Percentiles rank a stretch among this genome's conserved stretches.
These are phyloP conservation scores for Boletus rubropictus DNA, from an alignment of 768 basidiomycete genomes.

Conservation along the genomic window DNA sequence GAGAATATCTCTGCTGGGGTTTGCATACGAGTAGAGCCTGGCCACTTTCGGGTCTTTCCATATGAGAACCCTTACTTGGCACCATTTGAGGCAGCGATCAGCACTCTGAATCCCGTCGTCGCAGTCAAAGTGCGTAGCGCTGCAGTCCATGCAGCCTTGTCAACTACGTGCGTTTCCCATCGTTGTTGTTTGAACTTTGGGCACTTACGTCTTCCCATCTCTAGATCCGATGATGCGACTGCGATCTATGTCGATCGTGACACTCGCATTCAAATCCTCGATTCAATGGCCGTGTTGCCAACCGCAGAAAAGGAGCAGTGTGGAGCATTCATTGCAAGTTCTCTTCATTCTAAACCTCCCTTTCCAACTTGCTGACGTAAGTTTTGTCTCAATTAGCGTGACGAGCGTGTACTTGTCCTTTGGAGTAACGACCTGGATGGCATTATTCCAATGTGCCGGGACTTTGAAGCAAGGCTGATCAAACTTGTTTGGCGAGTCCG, in stretches of 20 bases:
- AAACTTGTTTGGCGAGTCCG: conserved; percentile 70
- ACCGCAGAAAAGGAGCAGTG: conserved; percentile 88
- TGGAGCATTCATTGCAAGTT: conserved; percentile 73
- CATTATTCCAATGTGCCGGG: conserved; percentile 67
- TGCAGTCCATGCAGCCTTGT: conserved; percentile 72
- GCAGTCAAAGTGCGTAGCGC: conserved; percentile 78
- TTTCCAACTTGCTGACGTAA: background rate
- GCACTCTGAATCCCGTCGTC: conserved; percentile 73
- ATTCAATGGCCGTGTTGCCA: conserved; percentile 59
- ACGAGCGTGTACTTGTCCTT: conserved; percentile 75
- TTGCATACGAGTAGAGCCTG: conserved; percentile 62
- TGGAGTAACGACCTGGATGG: conserved; percentile 82
- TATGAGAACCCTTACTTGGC: conserved; percentile 77
- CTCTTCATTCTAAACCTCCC: conserved; percentile 8
- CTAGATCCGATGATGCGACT: conserved; percentile 51
- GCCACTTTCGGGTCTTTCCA: conserved; percentile 75
- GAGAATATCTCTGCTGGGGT: conserved; percentile 79
- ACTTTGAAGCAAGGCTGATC: conserved; percentile 76
- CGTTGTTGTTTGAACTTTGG: background rate
- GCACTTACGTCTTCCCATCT: conserved; percentile 3
- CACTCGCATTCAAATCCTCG: conserved; percentile 83
- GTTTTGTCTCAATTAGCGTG: conserved; percentile 44
- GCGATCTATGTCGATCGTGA: conserved; percentile 70
- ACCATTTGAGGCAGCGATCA: conserved; percentile 78
- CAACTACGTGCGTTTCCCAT: conserved; percentile 50